These are phyloP conservation scores for Kwoniella dejecticola DNA, from an alignment of 768 basidiomycete genomes.

Conservation along the genomic window DNA sequence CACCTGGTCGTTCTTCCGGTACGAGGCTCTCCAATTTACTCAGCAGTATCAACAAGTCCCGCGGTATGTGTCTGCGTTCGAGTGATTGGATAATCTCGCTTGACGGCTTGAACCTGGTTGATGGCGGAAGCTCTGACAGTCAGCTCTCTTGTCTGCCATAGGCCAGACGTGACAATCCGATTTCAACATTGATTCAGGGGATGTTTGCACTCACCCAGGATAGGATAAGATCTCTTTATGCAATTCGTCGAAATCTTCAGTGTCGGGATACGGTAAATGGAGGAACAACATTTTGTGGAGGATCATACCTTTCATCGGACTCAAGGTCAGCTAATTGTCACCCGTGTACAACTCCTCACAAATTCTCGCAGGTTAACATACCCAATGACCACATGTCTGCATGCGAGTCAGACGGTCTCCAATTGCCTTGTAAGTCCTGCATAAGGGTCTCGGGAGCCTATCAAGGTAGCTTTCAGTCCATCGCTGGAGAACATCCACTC, in stretches of 20 bases:
- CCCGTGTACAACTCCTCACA: no score
- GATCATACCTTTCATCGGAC: slow-evolving; percentile 65
- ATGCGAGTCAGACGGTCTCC: slow-evolving; percentile 77
- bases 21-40: slow-evolving; percentile 69
- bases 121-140: background rate
- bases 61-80: slow-evolving; percentile 71
- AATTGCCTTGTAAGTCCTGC: slow-evolving; percentile 65
- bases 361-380: no score
- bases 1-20: slow-evolving; percentile 68
- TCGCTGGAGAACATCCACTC: no score
- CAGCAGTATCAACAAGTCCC: slow-evolving; percentile 70
- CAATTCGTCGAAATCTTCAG: slow-evolving; percentile 68
- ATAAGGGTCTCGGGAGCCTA: slow-evolving; percentile 80
- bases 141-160: background rate
- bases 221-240: slow-evolving; percentile 75
- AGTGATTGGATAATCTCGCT: slow-evolving; percentile 63
- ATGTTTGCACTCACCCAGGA: slow-evolving; percentile 63
- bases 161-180: no score
- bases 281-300: slow-evolving; percentile 92
- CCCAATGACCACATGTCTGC: slow-evolving; percentile 97
- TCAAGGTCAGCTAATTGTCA: background rate
- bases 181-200: no score
- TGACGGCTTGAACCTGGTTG: slow-evolving; percentile 61
- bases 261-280: slow-evolving; percentile 75
- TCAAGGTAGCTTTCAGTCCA: background rate